phyloP scores from a whole-genome alignment of 2,329 filamentous ascomycete genomes.

The Aspergillus eucalypticola region DNA sequence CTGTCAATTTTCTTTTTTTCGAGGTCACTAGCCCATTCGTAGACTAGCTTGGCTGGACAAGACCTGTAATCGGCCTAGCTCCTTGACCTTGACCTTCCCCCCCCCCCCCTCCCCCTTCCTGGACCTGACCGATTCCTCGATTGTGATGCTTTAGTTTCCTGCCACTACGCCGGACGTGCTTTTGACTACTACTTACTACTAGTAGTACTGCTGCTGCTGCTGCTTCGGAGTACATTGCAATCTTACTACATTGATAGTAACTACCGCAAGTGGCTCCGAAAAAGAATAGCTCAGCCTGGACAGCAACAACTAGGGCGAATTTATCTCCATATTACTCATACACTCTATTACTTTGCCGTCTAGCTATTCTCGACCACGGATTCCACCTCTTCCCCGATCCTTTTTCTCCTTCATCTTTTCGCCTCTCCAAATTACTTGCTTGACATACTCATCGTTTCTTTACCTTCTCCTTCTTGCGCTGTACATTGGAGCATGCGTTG shows the following conservation, averaged over 20 bases:
- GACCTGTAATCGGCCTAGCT: neutral
- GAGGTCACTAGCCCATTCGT: slow-evolving; percentile 6
- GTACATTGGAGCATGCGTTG: slow-evolving; percentile 19
- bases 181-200: neutral
- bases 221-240: neutral
- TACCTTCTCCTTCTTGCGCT: neutral
- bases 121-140: slow-evolving; percentile 13
- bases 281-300: neutral
- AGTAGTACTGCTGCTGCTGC: neutral
- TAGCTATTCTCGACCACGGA: neutral
- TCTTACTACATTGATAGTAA: neutral
- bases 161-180: slow-evolving; percentile 1
- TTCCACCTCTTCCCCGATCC: slow-evolving; percentile 1
- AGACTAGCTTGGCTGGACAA: slow-evolving; percentile 9
- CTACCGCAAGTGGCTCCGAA: neutral
- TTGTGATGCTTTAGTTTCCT: slow-evolving; percentile 11
- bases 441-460: neutral
- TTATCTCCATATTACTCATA: slow-evolving; percentile 5
- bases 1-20: slow-evolving; percentile 15
- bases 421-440: slow-evolving; percentile 1
- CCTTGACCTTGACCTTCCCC: slow-evolving; percentile 2
- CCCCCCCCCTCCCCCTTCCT: slow-evolving; percentile 10
- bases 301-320: neutral
- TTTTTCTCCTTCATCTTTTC: neutral
- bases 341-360: neutral